Conservation (phyloP, 2,329 filamentous ascomycete genomes). For the Penicillium sp. region DNA sequence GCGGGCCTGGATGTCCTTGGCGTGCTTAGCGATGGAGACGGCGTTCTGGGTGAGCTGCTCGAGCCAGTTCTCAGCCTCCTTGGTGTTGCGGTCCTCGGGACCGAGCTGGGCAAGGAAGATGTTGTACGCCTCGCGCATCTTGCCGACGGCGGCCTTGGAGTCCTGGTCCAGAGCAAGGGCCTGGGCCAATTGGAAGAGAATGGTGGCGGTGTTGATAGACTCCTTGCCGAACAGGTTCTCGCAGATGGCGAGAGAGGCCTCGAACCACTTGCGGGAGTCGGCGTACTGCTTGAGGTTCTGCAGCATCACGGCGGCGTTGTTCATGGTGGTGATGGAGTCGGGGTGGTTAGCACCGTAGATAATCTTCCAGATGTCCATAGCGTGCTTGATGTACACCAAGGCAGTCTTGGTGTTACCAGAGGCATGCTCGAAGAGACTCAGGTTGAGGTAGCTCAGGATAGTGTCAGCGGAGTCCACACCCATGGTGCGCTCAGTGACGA, state of each 20-base stretch:
- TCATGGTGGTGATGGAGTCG: conserved; percentile 97
- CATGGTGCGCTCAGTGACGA: conserved; percentile 91
- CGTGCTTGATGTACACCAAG: conserved; percentile 87
- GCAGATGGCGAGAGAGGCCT: conserved; percentile 85
- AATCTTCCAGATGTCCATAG: conserved; percentile 92
- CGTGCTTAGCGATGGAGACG: conserved; percentile 89
- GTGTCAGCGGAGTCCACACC: conserved; percentile 94
- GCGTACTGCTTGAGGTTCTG: conserved; percentile 93
- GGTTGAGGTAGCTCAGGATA: conserved; percentile 91
- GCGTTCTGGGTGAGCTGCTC: conserved; percentile 95
- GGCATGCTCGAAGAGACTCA: conserved; percentile 91
- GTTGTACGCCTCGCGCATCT: conserved; percentile 95
- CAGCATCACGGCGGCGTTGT: conserved; percentile 98
- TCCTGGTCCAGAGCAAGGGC: conserved; percentile 94
- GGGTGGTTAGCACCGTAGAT: conserved; percentile 93
- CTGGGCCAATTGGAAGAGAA: conserved; percentile 96
- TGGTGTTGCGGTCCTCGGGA: conserved; percentile 91
- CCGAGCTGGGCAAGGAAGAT: conserved; percentile 90
- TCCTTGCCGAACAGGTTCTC: conserved; percentile 86
- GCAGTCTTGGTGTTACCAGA: conserved; percentile 86
- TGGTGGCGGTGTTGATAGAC: conserved; percentile 89
- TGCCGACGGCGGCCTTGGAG: conserved; percentile 83
- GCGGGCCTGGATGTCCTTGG: conserved; percentile 79
- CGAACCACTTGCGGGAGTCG: conserved; percentile 95
- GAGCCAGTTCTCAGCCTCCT: conserved; percentile 95